phyloP scores from a whole-genome alignment of 495 filamentous ascomycete species.

The Neurospora africana region DNA sequence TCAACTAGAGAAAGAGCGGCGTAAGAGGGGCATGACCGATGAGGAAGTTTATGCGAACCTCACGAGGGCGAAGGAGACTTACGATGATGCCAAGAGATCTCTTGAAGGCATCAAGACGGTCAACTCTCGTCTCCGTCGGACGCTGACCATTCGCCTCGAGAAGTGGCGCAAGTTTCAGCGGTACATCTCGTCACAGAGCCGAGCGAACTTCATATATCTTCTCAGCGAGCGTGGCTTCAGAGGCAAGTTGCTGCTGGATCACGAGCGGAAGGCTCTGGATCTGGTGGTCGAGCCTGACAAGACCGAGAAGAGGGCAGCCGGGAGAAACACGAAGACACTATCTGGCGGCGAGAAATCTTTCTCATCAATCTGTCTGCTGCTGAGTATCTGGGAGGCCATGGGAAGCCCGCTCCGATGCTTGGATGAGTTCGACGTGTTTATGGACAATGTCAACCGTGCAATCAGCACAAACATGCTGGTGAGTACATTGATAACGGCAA shows the following conservation, averaged over 20 bases:
- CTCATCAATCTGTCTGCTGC: conserved; percentile 84
- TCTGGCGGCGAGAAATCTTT: conserved; percentile 97
- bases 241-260: conserved; percentile 68
- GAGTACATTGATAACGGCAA: conserved; percentile 20
- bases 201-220: conserved; percentile 77
- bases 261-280: conserved; percentile 59
- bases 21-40: conserved; percentile 48
- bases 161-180: conserved; percentile 74
- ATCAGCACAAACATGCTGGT: conserved; percentile 94
- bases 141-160: conserved; percentile 57
- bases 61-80: conserved; percentile 23
- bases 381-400: conserved; percentile 97
- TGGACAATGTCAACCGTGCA: conserved; percentile 93
- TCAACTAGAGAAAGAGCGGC: conserved; percentile 35
- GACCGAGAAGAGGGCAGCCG: conserved; percentile 50
- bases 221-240: conserved; percentile 82
- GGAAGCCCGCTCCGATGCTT: conserved; percentile 87
- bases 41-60: conserved; percentile 48
- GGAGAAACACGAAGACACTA: conserved; percentile 77
- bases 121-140: conserved; percentile 47
- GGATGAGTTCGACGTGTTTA: conserved; percentile 99
- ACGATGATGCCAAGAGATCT: conserved; percentile 26
- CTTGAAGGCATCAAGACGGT: conserved; percentile 40
- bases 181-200: conserved; percentile 72
- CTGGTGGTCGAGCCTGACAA: conserved; percentile 77